Evolutionary conservation across 257 asterid species (phyloP), one percentile per base, ranked within the genome.

Genomic region (Rehmannia glutinosa): DNA sequence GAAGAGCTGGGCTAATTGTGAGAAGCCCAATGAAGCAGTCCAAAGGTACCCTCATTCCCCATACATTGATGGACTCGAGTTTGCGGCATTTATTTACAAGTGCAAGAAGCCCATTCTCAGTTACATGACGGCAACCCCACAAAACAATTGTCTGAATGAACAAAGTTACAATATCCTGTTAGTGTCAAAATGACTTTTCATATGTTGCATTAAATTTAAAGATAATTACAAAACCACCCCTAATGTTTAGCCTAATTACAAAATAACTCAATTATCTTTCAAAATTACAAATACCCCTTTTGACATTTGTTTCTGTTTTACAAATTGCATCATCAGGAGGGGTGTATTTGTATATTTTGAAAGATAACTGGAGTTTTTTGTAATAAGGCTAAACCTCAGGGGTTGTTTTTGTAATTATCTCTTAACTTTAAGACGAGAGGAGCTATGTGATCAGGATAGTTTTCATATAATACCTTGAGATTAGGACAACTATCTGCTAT

Each of bases 81-180:
- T 84, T 82, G 16, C 77, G 73, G 56, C 97, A 93, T 78, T 88
- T 83, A 45, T 80, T 85, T 23, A 93, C 99, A 15, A 90, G 84
- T 16, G 73, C 87, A 6, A 88, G 59, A 19, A 93, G 97, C 62
- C 99, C 97, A 5, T 81, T 70, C 76, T 82, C 95, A 4, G 94
- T 86, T 20, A 90, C 95, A 76, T 83, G 96, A 2, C 95, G 85
- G 75, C 99, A 93, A 41, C 96, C 94, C 97, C 99, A 93, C 64
- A 93, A 71, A 35, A 83, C 84, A 39, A 88, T 77, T n/a, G 76
- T 81, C 99, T 93, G 92, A 52, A 76, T 41, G 30, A 55, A 28
- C 23, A 63, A 52, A 52, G 21, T 35, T 2, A 11, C 2, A 1
- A 41, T 5, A 0, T n/a, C n/a, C n/a, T 30, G 59, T 70, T 9